Base-by-base conservation (phyloP, 169 alveolate species). In the Blepharisma undulans region DNA sequence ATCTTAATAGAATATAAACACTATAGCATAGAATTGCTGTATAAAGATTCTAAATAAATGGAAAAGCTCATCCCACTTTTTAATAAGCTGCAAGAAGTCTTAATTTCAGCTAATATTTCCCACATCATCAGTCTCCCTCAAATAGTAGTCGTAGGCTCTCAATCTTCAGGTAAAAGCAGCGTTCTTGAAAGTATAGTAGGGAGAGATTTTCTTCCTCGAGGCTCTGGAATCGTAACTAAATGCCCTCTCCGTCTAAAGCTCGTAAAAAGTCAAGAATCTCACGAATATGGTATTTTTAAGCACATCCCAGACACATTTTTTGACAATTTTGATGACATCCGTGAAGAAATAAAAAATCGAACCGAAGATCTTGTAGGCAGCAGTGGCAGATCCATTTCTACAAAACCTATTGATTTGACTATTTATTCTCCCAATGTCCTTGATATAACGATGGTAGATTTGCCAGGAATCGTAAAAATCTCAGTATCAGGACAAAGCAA, bases 401-500 rank as follows among this genome's bases (percentile, higher is more conserved):
- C 98, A 36, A 95, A 92, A 1, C 99, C 99, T 0, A 98, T 99
- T 27, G 95, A 96, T 87, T 93, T 99, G 84, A 98, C 98, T 92
- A 97, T 99, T 48, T 98, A 93, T 87, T 98, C 99, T 19, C 98
- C 98, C 32, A 94, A 97, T 90, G 99, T 98, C 36, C 96, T 98
- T 29, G 99, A 98, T 95, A 93, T 99, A 91, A 97, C 99, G 36
- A 96, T 99, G 71, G 99, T 99, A 29, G 99, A 99, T 95, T 92
- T 99, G 77, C 99, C 99, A n/a, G 99, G 99, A 27, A 97, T 99
- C 71, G 98, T 99, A 29, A 99, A 99, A 94, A 99, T 98, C 66
- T 99, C 99, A 5, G 98, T 98, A 30, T 99, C 99, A 22, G 99
- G 98, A 88, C 99, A 99, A 92, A 99, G 99, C n/a, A 91, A 95